Conservation (phyloP, 768 basidiomycete species). For the Serendipita sp. region DNA sequence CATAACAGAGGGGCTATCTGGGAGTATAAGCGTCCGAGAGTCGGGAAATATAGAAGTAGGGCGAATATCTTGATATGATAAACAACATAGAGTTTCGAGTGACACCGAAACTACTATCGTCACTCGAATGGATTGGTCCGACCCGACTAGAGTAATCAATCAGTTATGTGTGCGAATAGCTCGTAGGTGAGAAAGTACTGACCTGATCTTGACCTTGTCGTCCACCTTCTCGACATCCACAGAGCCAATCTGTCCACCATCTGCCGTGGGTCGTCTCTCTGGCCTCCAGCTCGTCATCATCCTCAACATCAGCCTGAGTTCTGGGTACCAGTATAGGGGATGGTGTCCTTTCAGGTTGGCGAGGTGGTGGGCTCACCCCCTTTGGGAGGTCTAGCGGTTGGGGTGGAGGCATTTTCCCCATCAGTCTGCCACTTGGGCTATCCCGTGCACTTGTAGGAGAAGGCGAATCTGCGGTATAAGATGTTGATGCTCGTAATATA, state of each 20-base stretch:
- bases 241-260: conserved; percentile 83
- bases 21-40: not conserved
- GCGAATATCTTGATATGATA: not conserved
- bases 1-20: not conserved
- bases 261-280: conserved; percentile 25
- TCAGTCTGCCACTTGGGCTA: not conserved
- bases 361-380: conserved; percentile 41
- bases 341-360: conserved; percentile 24
- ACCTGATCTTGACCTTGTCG: conserved; percentile 61
- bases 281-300: conserved; percentile 14
- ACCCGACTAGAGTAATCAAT: conserved; percentile 35
- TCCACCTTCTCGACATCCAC: conserved; percentile 65
- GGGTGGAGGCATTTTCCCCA: conserved; percentile 24
- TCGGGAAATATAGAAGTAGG: not conserved
- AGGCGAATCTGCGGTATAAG: conserved; percentile 14
- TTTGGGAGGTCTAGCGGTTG: conserved; percentile 44
- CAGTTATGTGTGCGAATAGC: not conserved
- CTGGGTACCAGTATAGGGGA: conserved; percentile 8
- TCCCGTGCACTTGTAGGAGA: not conserved
- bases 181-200: conserved; percentile 10
- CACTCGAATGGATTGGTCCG: conserved; percentile 50
- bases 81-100: conserved; percentile 1
- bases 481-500: conserved; percentile 15
- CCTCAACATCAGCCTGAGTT: not conserved
- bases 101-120: not conserved